Percentiles rank a stretch among this genome's conserved stretches.
phyloP scores from a whole-genome alignment of 129 eudicot genomes.

The Kitagawia praeruptora region DNA sequence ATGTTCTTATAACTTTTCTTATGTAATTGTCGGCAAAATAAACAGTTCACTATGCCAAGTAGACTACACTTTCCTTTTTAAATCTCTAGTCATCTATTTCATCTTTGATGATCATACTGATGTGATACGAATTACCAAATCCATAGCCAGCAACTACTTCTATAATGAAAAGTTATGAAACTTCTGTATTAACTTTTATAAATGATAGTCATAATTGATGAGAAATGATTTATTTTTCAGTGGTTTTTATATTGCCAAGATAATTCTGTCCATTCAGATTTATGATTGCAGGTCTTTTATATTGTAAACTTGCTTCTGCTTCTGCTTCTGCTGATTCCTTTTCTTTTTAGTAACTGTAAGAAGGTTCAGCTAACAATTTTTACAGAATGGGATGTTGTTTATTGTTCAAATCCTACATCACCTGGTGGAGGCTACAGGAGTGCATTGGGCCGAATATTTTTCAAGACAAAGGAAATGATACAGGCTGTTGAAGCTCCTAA shows the following conservation, averaged over 20 bases:
- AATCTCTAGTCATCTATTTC: neutral
- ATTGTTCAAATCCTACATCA: slow-evolving; percentile 90
- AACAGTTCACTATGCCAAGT: neutral
- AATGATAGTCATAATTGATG: neutral
- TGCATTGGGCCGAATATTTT: slow-evolving; percentile 74
- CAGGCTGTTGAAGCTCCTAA: slow-evolving; percentile 91
- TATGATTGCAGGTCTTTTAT: neutral
- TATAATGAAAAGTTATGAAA: neutral
- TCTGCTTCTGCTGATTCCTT: neutral
- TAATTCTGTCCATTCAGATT: neutral
- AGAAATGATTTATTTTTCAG: neutral
- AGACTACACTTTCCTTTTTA: neutral
- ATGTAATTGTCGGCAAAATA: neutral
- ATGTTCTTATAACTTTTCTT: neutral
- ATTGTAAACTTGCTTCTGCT: neutral
- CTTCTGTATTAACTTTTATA: neutral
- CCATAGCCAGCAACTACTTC: neutral
- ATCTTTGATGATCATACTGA: neutral
- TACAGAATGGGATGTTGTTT: slow-evolving; percentile 91
- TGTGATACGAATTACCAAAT: neutral
- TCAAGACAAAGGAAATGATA: slow-evolving; percentile 89
- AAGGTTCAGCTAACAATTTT: neutral
- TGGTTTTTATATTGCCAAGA: neutral
- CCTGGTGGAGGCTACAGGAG: slow-evolving; percentile 96
- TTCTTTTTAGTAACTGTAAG: neutral